These are phyloP conservation scores for Prunus kanzakura DNA, from an alignment of 306 rosid genomes.

Conservation along the genomic window DNA sequence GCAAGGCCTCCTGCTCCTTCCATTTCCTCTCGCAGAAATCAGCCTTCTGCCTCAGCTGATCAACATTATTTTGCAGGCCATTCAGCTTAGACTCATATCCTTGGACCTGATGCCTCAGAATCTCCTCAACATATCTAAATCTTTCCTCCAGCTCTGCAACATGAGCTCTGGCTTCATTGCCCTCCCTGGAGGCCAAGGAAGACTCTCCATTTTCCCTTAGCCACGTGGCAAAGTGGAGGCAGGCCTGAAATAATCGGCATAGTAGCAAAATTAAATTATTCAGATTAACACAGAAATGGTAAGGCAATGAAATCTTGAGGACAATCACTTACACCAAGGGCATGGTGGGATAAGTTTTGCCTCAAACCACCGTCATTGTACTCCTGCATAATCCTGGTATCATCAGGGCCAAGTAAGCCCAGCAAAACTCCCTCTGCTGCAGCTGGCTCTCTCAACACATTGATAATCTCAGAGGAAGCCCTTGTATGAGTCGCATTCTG, in stretches of 20 bases:
- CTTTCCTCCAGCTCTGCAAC: slow-evolving; percentile 11
- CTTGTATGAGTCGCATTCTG: neutral
- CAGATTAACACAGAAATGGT: neutral
- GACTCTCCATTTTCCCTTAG: neutral
- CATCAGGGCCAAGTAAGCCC: slow-evolving; percentile 1
- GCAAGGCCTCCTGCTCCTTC: slow-evolving; percentile 9
- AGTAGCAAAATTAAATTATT: neutral
- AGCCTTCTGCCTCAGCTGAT: slow-evolving; percentile 2
- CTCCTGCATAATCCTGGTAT: neutral
- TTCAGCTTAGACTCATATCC: neutral
- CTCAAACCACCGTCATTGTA: neutral
- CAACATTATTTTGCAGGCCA: neutral
- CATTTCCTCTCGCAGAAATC: neutral
- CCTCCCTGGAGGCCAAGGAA: neutral
- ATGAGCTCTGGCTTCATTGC: neutral
- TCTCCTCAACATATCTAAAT: neutral
- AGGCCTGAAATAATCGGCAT: slow-evolving; percentile 1
- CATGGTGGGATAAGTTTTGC: slow-evolving; percentile 1
- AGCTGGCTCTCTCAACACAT: neutral
- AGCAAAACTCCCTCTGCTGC: neutral
- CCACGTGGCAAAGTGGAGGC: slow-evolving; percentile 4
- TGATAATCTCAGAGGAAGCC: neutral
- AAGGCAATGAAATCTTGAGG: neutral
- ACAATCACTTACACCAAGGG: slow-evolving; percentile 9
- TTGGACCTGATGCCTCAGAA: neutral